Evolutionary conservation across 1,139 yeast species (phyloP), one percentile per base, ranked within the genome.

Genomic region (Kluyveromyces marxianus): DNA sequence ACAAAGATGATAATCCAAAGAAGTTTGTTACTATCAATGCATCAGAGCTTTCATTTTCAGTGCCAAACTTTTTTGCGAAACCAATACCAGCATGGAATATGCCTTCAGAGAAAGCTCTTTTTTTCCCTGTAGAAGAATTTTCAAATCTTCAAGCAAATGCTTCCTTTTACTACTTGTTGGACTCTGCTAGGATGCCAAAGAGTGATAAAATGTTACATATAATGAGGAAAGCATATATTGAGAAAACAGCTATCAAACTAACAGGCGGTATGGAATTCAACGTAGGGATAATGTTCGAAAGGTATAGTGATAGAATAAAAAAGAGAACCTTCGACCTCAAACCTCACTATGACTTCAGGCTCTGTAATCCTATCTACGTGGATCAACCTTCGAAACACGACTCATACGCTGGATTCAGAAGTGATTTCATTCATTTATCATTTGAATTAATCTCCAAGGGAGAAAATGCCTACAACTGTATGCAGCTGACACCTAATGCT

Each of bases 371-470:
- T 0, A 70, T 77, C 3, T 77, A 59, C 57, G 77, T 85, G 3
- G 56, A 69, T 7, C 70, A 74, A 48, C 43, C 53, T 3, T 61
- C 66, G 2, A 64, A 59, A 0, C 81, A 82, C 55, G 97, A 92
- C 62, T 86, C 96, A 0, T 90, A 82, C 58, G 62, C 63, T 3
- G 94, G 87, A 0, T 90, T 85, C 67, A 69, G 97, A 60, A 81
- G 94, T 46, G 80, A 85, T 44, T 85, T 76, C 55, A 72, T 89
- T 21, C 96, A 88, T 60, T 69, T 90, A 76, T 86, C 94, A 0
- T 71, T 90, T 30, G 73, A 86, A 0, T 71, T 90, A 39, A 67
- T 74, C 37, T 85, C 95, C 0, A 63, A 59, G 10, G 50, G 59
- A 10, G 50, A 53, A 4, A 47, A 69, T 60, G 69, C 84, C 2